Conservation (phyloP, 495 filamentous ascomycete genomes). For the Penicillium mononematosum region DNA sequence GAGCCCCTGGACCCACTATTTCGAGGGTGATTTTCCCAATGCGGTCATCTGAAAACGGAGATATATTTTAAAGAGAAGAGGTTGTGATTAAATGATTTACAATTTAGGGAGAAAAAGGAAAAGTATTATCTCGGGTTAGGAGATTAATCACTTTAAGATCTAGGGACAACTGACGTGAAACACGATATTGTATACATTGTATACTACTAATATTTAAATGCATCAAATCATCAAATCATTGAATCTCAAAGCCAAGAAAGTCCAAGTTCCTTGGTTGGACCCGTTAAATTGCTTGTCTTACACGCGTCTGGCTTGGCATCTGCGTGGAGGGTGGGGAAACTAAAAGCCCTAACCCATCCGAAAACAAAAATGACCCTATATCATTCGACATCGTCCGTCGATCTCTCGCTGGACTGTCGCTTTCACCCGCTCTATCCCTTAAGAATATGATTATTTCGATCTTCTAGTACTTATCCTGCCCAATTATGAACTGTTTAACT, state of each 20-base stretch:
- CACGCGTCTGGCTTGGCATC: conserved; percentile 15
- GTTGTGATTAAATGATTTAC: too few species aligned
- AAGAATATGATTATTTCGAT: background rate
- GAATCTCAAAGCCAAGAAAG: conserved; percentile 1
- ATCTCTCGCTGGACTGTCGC: too few species aligned
- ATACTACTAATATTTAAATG: background rate
- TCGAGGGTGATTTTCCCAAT: background rate
- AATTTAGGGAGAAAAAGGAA: too few species aligned
- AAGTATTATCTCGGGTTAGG: too few species aligned
- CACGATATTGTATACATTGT: background rate
- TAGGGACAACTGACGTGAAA: background rate
- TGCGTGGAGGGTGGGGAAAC: background rate
- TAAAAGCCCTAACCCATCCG: conserved; percentile 1
- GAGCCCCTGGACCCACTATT: conserved; percentile 10
- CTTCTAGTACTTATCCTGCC: background rate
- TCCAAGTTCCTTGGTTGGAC: conserved; percentile 2
- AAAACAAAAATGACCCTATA: background rate
- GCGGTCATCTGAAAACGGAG: conserved; percentile 1
- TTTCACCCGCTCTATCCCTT: background rate
- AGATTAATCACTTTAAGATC: background rate
- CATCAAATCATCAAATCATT: background rate
- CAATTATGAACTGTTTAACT: background rate
- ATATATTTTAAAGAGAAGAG: background rate
- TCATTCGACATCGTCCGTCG: background rate
- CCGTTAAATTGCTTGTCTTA: conserved; percentile 6